These are phyloP conservation scores for Magnusiomyces magnusii DNA, from an alignment of 1,139 yeast species.

Conservation along the genomic window DNA sequence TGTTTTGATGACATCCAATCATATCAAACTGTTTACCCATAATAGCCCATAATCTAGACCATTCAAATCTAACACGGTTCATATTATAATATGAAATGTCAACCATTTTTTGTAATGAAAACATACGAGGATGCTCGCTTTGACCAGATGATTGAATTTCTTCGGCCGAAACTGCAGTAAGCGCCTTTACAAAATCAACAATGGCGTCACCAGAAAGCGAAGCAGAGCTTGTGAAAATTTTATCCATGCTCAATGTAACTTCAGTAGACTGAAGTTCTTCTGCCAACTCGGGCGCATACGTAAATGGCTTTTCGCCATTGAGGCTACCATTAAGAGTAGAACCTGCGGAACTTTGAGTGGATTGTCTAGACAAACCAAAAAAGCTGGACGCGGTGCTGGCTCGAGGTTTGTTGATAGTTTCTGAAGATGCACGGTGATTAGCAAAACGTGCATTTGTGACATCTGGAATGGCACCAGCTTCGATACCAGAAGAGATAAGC, in stretches of 20 bases:
- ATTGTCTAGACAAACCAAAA: conserved; percentile 29
- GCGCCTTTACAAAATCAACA: conserved; percentile 75
- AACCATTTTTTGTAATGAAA: conserved; percentile 88
- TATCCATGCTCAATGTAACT: conserved; percentile 77
- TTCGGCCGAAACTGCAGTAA: conserved; percentile 79
- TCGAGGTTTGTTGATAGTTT: conserved; percentile 33
- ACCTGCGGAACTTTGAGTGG: conserved; percentile 34
- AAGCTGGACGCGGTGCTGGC: conserved; percentile 10
- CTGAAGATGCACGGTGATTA: conserved; percentile 38
- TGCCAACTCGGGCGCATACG: conserved; percentile 46
- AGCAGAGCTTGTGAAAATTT: conserved; percentile 77
- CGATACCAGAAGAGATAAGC: conserved; percentile 81
- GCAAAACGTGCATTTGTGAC: conserved; percentile 66
- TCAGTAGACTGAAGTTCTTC: conserved; percentile 63
- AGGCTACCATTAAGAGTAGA: conserved; percentile 1
- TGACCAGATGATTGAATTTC: conserved; percentile 87
- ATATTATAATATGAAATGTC: conserved; percentile 97
- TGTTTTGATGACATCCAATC: conserved; percentile 74
- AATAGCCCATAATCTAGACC: conserved; percentile 93
- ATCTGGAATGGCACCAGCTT: conserved; percentile 80
- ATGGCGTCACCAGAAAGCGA: conserved; percentile 77
- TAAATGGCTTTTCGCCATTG: conserved; percentile 12
- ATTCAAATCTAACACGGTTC: conserved; percentile 92
- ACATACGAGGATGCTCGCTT: conserved; percentile 78
- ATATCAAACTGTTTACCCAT: conserved; percentile 86